phyloP scores from a whole-genome alignment of 1,284 basidiomycete species.

The Cutaneotrichosporon mucoides region DNA sequence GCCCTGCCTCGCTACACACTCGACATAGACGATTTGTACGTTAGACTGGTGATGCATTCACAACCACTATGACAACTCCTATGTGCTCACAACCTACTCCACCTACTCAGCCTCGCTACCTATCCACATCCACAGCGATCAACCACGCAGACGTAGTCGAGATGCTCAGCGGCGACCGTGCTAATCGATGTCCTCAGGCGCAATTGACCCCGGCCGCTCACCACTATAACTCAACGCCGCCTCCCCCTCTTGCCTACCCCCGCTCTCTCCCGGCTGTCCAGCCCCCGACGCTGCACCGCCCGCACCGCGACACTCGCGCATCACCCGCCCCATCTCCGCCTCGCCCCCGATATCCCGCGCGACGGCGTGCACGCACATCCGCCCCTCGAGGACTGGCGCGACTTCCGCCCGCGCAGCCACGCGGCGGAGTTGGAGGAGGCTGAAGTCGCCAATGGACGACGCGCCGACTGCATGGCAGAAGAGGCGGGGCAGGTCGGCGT shows the following conservation, averaged over 20 bases:
- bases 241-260: not conserved
- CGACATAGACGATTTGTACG: too few species aligned
- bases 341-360: not conserved
- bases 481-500: not conserved
- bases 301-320: not conserved
- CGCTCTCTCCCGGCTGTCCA: not conserved
- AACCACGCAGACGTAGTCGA: too few species aligned
- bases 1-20: too few species aligned
- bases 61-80: too few species aligned
- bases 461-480: constrained; percentile 1
- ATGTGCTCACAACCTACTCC: too few species aligned
- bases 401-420: not conserved
- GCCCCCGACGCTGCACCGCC: too few species aligned
- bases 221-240: not conserved
- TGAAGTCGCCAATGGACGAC: constrained; percentile 3
- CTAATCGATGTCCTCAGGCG: not conserved
- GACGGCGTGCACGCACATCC: constrained; percentile 1
- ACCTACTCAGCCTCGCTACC: too few species aligned
- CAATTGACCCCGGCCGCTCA: not conserved
- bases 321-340: not conserved
- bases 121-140: too few species aligned
- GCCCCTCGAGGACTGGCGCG: not conserved
- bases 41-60: too few species aligned
- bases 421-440: constrained; percentile 2
- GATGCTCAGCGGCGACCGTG: too few species aligned